phyloP scores from a whole-genome alignment of 805 yeast species.

The Saturnispora mendoncae region DNA sequence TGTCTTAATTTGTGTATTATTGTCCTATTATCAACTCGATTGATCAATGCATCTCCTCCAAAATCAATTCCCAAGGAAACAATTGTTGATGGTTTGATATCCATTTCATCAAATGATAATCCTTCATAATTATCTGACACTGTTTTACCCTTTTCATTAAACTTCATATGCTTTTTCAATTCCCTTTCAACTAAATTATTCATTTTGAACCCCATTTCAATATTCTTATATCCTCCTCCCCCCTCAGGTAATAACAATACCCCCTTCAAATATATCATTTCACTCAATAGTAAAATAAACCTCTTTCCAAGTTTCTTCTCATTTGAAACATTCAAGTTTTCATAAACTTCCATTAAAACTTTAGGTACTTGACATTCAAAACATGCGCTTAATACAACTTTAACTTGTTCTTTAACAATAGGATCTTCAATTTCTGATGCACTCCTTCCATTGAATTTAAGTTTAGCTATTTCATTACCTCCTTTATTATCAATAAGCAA shows the following conservation, averaged over 20 bases:
- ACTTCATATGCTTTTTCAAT: conserved; percentile 19
- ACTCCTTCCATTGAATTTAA: conserved; percentile 16
- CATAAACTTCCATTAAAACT: conserved; percentile 34
- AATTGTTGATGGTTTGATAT: background rate
- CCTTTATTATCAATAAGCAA: conserved; percentile 2
- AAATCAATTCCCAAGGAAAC: conserved; percentile 1
- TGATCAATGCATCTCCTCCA: background rate
- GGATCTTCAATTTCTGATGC: conserved; percentile 34
- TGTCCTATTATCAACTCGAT: background rate
- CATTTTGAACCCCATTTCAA: conserved; percentile 22
- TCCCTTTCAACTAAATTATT: conserved; percentile 25
- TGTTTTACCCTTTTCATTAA: conserved; percentile 8
- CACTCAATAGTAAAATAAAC: conserved; percentile 57
- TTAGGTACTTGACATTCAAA: conserved; percentile 47
- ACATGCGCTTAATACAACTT: conserved; percentile 50
- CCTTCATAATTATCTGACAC: background rate
- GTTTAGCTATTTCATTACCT: conserved; percentile 4
- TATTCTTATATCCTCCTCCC: conserved; percentile 19
- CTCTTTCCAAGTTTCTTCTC: conserved; percentile 44
- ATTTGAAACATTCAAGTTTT: conserved; percentile 20
- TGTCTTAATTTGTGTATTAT: background rate
- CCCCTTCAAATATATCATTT: conserved; percentile 46
- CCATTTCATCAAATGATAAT: no score
- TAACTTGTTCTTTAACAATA: conserved; percentile 54
- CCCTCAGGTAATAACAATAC: conserved; percentile 47